phyloP scores from a whole-genome alignment of 805 yeast species.

The Kodamaea lidongshanica region DNA sequence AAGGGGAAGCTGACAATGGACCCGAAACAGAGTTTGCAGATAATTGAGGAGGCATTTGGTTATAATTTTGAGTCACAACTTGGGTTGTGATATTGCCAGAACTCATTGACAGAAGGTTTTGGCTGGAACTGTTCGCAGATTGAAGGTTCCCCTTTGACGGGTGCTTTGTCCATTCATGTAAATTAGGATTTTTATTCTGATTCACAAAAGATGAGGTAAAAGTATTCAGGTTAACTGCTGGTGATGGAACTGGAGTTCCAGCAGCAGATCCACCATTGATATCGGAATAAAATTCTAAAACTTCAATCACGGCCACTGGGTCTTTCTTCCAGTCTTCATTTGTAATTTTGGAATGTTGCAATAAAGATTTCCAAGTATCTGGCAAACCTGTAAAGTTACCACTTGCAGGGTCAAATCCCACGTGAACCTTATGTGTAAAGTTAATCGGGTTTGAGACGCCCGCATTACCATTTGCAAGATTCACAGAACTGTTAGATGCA shows the following conservation, averaged over 20 bases:
- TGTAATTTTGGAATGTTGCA: constrained; percentile 54
- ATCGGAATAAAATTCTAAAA: constrained; percentile 49
- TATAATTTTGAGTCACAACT: neutral
- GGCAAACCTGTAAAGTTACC: constrained; percentile 54
- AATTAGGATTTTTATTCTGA: constrained; percentile 16
- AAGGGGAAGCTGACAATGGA: constrained; percentile 7
- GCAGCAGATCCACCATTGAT: constrained; percentile 36
- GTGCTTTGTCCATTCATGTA: constrained; percentile 43
- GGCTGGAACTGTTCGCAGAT: constrained; percentile 4
- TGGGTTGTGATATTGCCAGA: constrained; percentile 6
- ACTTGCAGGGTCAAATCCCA: constrained; percentile 75
- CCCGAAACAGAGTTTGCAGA: constrained; percentile 8
- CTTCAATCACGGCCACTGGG: constrained; percentile 60
- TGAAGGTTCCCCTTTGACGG: constrained; percentile 10
- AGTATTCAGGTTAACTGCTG: constrained; percentile 18
- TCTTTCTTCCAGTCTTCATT: constrained; percentile 58
- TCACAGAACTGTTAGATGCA: constrained; percentile 2
- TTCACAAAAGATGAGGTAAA: constrained; percentile 12
- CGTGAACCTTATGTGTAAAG: constrained; percentile 90
- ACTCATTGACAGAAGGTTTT: constrained; percentile 5
- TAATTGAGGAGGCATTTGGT: constrained; percentile 4
- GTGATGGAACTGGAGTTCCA: constrained; percentile 24
- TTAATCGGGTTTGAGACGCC: constrained; percentile 87
- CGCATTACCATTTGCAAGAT: constrained; percentile 23
- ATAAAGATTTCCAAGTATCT: constrained; percentile 50